These are phyloP conservation scores for Ustilago crameri DNA, from an alignment of 1,284 basidiomycete species.

Conservation along the genomic window DNA sequence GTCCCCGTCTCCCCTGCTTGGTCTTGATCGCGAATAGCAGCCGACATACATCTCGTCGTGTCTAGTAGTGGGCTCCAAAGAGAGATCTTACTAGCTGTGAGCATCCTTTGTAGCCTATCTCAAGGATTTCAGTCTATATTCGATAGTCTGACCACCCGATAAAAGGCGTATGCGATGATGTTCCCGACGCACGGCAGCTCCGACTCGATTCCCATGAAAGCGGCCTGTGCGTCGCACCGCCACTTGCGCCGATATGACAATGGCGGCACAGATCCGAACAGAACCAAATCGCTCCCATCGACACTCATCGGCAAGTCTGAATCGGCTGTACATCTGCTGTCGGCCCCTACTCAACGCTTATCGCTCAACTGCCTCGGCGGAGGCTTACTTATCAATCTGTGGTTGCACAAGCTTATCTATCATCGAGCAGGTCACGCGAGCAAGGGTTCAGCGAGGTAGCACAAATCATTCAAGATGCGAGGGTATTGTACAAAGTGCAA, in stretches of 20 bases:
- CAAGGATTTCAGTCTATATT: too few species aligned
- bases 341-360: neutral
- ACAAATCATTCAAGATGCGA: conserved; percentile 12
- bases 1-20: neutral
- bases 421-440: neutral
- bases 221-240: conserved; percentile 13
- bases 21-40: neutral
- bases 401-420: too few species aligned
- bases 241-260: neutral
- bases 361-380: neutral
- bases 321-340: neutral
- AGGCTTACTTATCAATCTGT: too few species aligned
- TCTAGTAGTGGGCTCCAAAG: too few species aligned
- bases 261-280: neutral
- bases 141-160: too few species aligned
- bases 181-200: too few species aligned
- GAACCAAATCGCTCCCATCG: neutral
- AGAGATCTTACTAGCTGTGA: too few species aligned
- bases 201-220: conserved; percentile 5
- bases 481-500: conserved; percentile 47
- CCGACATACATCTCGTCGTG: neutral
- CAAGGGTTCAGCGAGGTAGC: conserved; percentile 4
- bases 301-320: conserved; percentile 4
- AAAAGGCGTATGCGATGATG: too few species aligned
- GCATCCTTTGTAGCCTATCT: too few species aligned